These are phyloP conservation scores for Tricholoma matsutake DNA, from an alignment of 768 basidiomycete species.

Conservation along the genomic window DNA sequence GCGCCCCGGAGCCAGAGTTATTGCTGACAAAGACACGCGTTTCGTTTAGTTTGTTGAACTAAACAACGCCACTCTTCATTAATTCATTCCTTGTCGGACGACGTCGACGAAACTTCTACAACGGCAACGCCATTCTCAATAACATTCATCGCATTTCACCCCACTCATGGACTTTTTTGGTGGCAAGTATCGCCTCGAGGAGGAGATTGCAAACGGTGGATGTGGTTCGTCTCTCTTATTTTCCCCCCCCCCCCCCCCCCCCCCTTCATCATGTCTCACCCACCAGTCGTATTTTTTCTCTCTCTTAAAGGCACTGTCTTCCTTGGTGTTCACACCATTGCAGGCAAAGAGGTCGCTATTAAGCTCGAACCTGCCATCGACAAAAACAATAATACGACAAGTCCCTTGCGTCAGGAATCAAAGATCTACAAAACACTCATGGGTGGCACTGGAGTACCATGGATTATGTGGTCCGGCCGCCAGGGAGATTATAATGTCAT, in stretches of 20 bases:
- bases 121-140: background rate
- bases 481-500: constrained; percentile 97
- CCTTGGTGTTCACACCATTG: constrained; percentile 74
- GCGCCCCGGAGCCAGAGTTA: no score
- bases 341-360: constrained; percentile 82
- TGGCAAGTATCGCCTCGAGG: constrained; percentile 74
- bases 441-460: constrained; percentile 86
- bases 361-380: constrained; percentile 69
- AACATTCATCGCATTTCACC: background rate
- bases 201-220: constrained; percentile 78
- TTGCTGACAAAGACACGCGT: constrained; percentile 25
- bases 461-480: constrained; percentile 89
- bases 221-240: constrained; percentile 49
- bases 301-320: constrained; percentile 63
- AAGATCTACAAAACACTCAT: constrained; percentile 91
- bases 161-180: constrained; percentile 48
- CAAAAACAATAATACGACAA: constrained; percentile 35
- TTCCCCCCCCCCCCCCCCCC: constrained; percentile 2
- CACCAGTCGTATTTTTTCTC: constrained; percentile 4
- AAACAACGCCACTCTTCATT: background rate
- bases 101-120: background rate
- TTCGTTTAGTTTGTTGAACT: constrained; percentile 1
- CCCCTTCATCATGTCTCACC: background rate
- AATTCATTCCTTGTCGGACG: no score
- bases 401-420: constrained; percentile 82